These are phyloP conservation scores for Gloeopeniophorella convolvens DNA, from an alignment of 768 basidiomycete genomes.

Conservation along the genomic window DNA sequence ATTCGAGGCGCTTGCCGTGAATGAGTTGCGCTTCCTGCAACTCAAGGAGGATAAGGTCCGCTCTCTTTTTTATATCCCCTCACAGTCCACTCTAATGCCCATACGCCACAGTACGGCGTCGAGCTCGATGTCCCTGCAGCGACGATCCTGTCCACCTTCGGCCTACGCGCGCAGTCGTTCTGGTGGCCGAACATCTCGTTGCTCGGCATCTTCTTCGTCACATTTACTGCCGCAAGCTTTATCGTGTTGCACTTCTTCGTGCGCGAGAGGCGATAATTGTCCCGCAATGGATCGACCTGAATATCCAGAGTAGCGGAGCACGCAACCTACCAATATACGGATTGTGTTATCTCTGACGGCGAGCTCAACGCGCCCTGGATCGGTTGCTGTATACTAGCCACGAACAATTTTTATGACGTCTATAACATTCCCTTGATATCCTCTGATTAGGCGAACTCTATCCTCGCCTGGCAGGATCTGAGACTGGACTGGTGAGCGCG, in stretches of 20 bases:
- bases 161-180: slow-evolving; percentile 89
- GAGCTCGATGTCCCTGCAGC: slow-evolving; percentile 96
- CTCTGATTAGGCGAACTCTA: neutral
- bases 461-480: neutral
- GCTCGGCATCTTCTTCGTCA: slow-evolving; percentile 78
- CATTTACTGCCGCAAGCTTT: slow-evolving; percentile 73
- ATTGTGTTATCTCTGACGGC: slow-evolving; percentile 4
- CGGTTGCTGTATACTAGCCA: slow-evolving; percentile 2
- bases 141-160: slow-evolving; percentile 90
- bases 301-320: slow-evolving; percentile 5
- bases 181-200: slow-evolving; percentile 97
- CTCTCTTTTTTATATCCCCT: slow-evolving; percentile 1
- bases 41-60: slow-evolving; percentile 84
- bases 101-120: slow-evolving; percentile 74
- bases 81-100: neutral
- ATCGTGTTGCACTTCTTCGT: slow-evolving; percentile 82
- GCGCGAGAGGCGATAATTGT: slow-evolving; percentile 56
- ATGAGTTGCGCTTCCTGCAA: slow-evolving; percentile 90
- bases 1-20: slow-evolving; percentile 96
- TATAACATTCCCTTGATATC: neutral
- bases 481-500: neutral
- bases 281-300: neutral
- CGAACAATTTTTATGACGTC: neutral
- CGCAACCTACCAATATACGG: neutral
- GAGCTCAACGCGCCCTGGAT: no score